Base-by-base conservation (phyloP, 805 yeast species). In the Maudiozyma turicensis region DNA sequence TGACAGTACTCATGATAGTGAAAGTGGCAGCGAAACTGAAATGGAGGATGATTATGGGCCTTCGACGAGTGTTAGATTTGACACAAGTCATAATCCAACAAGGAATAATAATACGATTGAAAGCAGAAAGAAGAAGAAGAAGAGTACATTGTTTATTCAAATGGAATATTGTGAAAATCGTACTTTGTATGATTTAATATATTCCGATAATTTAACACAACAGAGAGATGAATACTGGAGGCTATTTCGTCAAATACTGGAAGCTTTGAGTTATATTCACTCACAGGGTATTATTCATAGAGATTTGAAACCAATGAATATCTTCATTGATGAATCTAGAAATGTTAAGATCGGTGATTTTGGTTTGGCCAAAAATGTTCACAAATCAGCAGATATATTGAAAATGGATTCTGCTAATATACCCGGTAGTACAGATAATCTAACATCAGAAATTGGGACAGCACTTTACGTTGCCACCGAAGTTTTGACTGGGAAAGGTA, bases 161-260 rank as follows among this genome's bases (percentile, higher is more conserved):
- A 93, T 93, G 99, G 99, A 93, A 65, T 93, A 93, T 59, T 93
- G 99, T 68, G 99, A 93, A 60, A 93, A 91, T 61, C 87, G 86
- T 50, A 91, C 99, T 0, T 68, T 93, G 31, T 76, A 77, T 46
- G 96, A 93, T 67, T 70, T 93, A 52, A 91, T 93, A 44, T 77
- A 74, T 48, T 77, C 79, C 40, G 86, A 83, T 50, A 89, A 88
- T 0, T 71, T 93, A 10, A 85, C 82, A 5, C 70, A 70, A 8
- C 79, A 85, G 45, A 71, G 86, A 0, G 84, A 79, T 50, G 95
- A 86, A 57, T 91, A 90, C 61, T 93, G 97, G 96, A 73, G 96
- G 51, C 71, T 91, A 5, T 76, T 93, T 54, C 73, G 96, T 42
- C 97, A 91, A 62, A 78, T 90, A 3, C 67, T 90, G 28, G 97